A percentile compares a stretch with the other conserved stretches of the same genome.
Evolutionary conservation across 2,329 filamentous ascomycete genomes (phyloP).

Genomic region (Ceratocystis eucalypticola): DNA sequence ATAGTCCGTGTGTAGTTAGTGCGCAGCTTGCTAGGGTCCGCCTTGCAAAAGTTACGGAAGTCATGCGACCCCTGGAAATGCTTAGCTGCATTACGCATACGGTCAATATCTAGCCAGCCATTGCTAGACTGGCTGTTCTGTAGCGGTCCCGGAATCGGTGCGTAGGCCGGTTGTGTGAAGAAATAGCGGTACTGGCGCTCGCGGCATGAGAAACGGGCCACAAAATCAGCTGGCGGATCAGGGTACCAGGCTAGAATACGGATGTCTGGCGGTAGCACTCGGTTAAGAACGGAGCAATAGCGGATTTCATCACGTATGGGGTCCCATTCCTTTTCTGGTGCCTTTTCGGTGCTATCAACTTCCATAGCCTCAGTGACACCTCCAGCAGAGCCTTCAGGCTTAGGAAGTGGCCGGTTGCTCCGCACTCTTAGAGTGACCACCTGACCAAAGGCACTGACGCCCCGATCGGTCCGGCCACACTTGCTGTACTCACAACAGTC

Average conservation of each 20-base stretch:
- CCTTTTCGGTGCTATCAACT: conserved; percentile 14
- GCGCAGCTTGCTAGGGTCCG: conserved; percentile 82
- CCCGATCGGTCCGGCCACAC: conserved; percentile 82
- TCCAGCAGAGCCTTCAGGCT: conserved; percentile 15
- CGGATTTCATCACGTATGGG: conserved; percentile 67
- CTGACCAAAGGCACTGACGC: conserved; percentile 94
- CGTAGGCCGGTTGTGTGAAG: conserved; percentile 86
- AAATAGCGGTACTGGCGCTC: conserved; percentile 92
- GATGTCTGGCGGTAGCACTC: conserved; percentile 78
- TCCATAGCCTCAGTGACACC: conserved; percentile 18
- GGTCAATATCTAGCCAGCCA: conserved; percentile 75
- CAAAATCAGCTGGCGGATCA: conserved; percentile 62
- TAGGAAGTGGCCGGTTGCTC: conserved; percentile 53
- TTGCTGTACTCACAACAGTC: conserved; percentile 84
- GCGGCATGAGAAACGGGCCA: conserved; percentile 81
- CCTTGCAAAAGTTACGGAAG: conserved; percentile 93
- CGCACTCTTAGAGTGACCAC: conserved; percentile 74
- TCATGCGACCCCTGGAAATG: conserved; percentile 74
- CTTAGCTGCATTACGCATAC: conserved; percentile 72
- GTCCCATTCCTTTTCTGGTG: conserved; percentile 37
- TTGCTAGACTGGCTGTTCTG: conserved; percentile 21
- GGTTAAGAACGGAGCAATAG: conserved; percentile 74
- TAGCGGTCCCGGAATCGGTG: conserved; percentile 34
- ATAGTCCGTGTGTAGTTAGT: conserved; percentile 69
- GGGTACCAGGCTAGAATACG: conserved; percentile 89